Conservation (phyloP, 371 early-diverging fungal genomes). For the Haplosporangium sp. region DNA sequence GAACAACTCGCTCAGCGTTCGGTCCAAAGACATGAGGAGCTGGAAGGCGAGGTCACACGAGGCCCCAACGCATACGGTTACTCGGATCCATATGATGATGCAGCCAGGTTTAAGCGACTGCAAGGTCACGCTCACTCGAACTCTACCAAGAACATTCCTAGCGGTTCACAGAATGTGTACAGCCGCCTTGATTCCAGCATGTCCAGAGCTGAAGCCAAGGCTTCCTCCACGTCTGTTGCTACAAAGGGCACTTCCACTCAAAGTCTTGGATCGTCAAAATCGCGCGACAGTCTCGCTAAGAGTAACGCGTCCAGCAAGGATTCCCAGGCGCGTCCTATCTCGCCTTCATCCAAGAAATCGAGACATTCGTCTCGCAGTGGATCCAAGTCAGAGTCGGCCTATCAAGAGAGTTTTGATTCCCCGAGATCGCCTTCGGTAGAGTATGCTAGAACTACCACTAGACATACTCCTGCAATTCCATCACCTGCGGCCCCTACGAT, state of each 20-base stretch:
- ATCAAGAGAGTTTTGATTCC: conserved; percentile 1
- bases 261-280: conserved; percentile 16
- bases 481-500: neutral
- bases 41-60: neutral
- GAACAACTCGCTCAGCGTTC: conserved; percentile 26
- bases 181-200: neutral
- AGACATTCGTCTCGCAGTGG: conserved; percentile 8
- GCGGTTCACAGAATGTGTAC: neutral
- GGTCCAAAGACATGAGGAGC: neutral
- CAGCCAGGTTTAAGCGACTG: conserved; percentile 5
- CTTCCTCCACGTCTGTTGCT: neutral
- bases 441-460: too few relatives aligned
- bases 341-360: conserved; percentile 22
- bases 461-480: neutral
- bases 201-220: conserved; percentile 5
- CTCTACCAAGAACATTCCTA: neutral
- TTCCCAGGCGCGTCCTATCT: conserved; percentile 8
- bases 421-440: too few relatives aligned
- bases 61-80: conserved; percentile 5
- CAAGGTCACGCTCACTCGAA: neutral
- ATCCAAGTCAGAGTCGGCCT: conserved; percentile 22
- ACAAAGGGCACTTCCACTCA: conserved; percentile 7
- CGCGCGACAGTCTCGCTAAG: conserved; percentile 21
- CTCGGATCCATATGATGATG: conserved; percentile 26
- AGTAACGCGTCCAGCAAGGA: conserved; percentile 11